Evolutionary conservation across 106 monocot genomes (phyloP).

Genomic region (Iris macrosiphon): DNA sequence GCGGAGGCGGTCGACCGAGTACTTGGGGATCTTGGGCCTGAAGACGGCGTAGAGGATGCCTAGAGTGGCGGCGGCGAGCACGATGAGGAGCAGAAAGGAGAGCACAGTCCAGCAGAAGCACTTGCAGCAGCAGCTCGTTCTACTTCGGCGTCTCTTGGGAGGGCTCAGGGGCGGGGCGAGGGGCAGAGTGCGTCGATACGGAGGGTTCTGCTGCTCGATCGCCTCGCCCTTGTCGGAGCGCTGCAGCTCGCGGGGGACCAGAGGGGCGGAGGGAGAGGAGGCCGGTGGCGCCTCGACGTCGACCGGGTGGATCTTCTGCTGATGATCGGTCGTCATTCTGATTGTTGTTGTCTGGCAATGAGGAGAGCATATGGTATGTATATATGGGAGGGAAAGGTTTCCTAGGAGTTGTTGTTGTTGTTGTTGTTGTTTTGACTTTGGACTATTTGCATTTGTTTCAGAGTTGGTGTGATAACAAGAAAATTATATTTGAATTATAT

Average conservation of each 20-base stretch:
- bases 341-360: too few relatives aligned
- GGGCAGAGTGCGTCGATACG: conserved; percentile 22
- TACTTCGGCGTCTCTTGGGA: conserved; percentile 2
- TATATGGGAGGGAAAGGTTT: too few relatives aligned
- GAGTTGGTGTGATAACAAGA: too few relatives aligned
- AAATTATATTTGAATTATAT: too few relatives aligned
- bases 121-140: conserved; percentile 33
- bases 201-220: conserved; percentile 5
- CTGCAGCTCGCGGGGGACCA: background rate
- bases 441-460: too few relatives aligned
- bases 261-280: conserved; percentile 12
- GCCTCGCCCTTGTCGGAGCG: conserved; percentile 8
- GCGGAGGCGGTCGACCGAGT: conserved; percentile 57
- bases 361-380: too few relatives aligned
- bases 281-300: conserved; percentile 10
- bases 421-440: too few relatives aligned
- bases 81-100: conserved; percentile 30
- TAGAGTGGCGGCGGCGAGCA: conserved; percentile 37
- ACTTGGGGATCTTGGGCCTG: conserved; percentile 60
- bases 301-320: conserved; percentile 37
- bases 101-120: conserved; percentile 63
- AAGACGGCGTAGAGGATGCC: conserved; percentile 68
- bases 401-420: too few relatives aligned
- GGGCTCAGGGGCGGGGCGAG: conserved; percentile 11
- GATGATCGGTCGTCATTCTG: conserved; percentile 29